Percentiles rank a stretch among this genome's conserved stretches.
These are phyloP conservation scores for Deuterostichococcus epilithicus DNA, from an alignment of 139 green algal species.

Conservation along the genomic window DNA sequence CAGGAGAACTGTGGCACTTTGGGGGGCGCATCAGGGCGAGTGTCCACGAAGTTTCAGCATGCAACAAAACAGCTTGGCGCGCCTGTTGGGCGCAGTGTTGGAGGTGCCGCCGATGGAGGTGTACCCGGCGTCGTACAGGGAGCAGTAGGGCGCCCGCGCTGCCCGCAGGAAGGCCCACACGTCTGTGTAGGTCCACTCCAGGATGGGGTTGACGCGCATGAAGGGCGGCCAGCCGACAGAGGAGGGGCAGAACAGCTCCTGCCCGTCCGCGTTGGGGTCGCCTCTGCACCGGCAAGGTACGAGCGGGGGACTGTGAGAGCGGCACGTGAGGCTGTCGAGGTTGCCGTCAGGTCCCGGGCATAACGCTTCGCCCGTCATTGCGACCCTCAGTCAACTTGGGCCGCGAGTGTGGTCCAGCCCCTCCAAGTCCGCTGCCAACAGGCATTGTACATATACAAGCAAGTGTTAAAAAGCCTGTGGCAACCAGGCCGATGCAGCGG, in stretches of 20 bases:
- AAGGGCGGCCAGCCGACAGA: conserved; percentile 88
- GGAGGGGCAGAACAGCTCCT: conserved; percentile 87
- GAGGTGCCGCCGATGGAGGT: conserved; percentile 67
- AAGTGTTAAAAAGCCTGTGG: too few relatives aligned
- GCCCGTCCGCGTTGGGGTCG: conserved; percentile 78
- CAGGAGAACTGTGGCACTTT: too few relatives aligned
- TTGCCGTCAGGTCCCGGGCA: too few relatives aligned
- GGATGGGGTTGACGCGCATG: conserved; percentile 96
- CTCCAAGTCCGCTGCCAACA: too few relatives aligned
- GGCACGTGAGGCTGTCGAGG: background rate
- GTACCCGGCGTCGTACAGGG: conserved; percentile 88
- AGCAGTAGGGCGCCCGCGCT: conserved; percentile 65
- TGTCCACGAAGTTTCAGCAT: background rate
- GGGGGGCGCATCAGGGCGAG: too few relatives aligned
- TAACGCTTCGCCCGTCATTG: too few relatives aligned
- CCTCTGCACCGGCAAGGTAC: conserved; percentile 33
- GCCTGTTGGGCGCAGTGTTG: conserved; percentile 79
- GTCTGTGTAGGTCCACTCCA: conserved; percentile 89
- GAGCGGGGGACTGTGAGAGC: background rate
- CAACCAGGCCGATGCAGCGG: too few relatives aligned
- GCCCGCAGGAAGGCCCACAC: conserved; percentile 88
- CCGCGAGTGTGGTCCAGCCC: too few relatives aligned
- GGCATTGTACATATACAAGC: too few relatives aligned
- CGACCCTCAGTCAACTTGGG: too few relatives aligned
- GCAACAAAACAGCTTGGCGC: background rate